A percentile compares a stretch with the other conserved stretches of the same genome.
These are phyloP conservation scores for Magnusiomyces paraingens DNA, from an alignment of 1,139 yeast species.

Conservation along the genomic window DNA sequence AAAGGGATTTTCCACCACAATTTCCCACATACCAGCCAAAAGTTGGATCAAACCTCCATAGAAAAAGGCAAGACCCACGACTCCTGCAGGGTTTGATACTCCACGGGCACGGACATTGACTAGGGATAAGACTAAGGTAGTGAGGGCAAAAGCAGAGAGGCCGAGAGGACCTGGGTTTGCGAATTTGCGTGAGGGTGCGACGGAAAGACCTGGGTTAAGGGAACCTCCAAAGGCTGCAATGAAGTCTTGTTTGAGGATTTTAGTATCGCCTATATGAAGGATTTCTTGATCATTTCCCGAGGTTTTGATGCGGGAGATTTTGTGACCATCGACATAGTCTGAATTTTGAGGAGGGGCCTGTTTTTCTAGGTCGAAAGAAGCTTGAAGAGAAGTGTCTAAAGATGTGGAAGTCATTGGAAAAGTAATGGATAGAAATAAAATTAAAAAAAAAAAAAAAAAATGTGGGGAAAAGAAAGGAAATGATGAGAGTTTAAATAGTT, in stretches of 20 bases:
- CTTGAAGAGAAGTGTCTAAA: too few species aligned
- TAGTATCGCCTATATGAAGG: conserved; percentile 62
- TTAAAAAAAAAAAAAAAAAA: too few species aligned
- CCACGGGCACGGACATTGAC: conserved; percentile 55
- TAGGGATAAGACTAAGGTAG: conserved; percentile 72
- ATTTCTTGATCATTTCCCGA: conserved; percentile 41
- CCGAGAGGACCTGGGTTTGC: conserved; percentile 90
- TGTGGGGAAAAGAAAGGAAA: too few species aligned
- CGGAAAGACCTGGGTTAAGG: conserved; percentile 53
- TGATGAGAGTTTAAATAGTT: too few species aligned
- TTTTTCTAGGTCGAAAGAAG: too few species aligned
- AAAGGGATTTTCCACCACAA: conserved; percentile 66
- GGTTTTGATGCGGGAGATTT: conserved; percentile 12
- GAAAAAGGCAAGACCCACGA: conserved; percentile 71
- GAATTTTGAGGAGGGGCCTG: background rate
- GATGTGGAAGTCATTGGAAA: too few species aligned
- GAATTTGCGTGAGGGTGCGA: conserved; percentile 61
- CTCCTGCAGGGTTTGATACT: conserved; percentile 44
- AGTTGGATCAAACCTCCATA: conserved; percentile 78
- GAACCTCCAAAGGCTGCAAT: conserved; percentile 64
- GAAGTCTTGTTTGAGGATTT: conserved; percentile 53
- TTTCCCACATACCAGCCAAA: conserved; percentile 72
- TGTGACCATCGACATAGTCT: background rate
- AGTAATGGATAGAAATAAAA: too few species aligned
- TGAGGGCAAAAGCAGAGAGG: conserved; percentile 74